phyloP scores from a whole-genome alignment of 768 basidiomycete genomes.

The Phylloporus sp. region DNA sequence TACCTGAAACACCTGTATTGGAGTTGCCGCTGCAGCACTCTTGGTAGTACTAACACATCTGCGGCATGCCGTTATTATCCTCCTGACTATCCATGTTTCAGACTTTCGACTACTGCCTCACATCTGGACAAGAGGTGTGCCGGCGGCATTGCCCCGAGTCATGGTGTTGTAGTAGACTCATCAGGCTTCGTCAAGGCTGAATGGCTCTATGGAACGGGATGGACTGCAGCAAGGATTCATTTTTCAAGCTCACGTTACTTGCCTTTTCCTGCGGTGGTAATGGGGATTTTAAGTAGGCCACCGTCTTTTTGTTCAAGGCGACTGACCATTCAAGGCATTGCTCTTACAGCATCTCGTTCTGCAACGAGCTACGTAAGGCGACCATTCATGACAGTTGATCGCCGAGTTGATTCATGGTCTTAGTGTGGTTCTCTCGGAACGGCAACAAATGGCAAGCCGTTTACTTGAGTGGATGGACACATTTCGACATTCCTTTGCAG shows the following conservation, averaged over 20 bases:
- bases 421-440: constrained; percentile 13
- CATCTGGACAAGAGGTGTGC: constrained; percentile 11
- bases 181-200: constrained; percentile 6
- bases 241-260: constrained; percentile 21
- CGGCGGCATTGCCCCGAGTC: neutral
- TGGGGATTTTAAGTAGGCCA: constrained; percentile 13
- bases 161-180: neutral
- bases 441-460: constrained; percentile 4
- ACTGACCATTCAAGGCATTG: too few species aligned
- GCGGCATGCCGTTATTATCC: neutral
- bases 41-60: constrained; percentile 1
- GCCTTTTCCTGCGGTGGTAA: constrained; percentile 13
- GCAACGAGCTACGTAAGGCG: constrained; percentile 5
- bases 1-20: neutral
- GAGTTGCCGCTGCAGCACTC: constrained; percentile 13
- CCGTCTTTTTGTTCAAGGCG: neutral
- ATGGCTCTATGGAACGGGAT: constrained; percentile 16
- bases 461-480: neutral
- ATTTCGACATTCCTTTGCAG: constrained; percentile 1
- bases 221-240: constrained; percentile 15
- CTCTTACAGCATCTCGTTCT: constrained; percentile 6
- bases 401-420: neutral
- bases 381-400: neutral
- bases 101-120: constrained; percentile 18
- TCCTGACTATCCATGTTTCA: neutral